Base-by-base conservation (phyloP, 2,329 filamentous ascomycete species). In the Fusarium irregulare region DNA sequence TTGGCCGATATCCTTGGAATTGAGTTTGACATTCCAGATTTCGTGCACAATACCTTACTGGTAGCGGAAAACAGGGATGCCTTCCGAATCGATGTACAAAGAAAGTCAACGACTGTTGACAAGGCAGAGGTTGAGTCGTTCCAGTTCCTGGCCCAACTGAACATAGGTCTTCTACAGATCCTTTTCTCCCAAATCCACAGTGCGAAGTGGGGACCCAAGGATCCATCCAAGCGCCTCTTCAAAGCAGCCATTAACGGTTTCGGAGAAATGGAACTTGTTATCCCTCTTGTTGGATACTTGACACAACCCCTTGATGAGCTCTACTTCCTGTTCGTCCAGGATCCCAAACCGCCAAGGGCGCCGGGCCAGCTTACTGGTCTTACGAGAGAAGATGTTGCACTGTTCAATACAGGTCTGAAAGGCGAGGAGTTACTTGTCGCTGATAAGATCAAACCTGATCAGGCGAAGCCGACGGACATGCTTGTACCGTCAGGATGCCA, bases 171-270 rank as follows among this genome's bases (percentile, higher is more conserved):
- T 2, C 18, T 73, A 13, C 25, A 61, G 3, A 20, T 73, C 9
- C 25, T 30, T 1, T 73, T 73, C 23, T 51, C 56, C 0, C 57
- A 73, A 37, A 41, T 72, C 3, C 71, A 72, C 37, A 57, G 56
- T 23, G 47, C 30, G 1, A 25, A 48, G n/a, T 70, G 66, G 70
- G 46, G 11, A 0, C 7, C 64, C 7, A 62, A 18, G 2, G 42
- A 34, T n/a, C 70, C 71, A 4, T 68, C 72, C 2, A 74, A 74
- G 40, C 48, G 71, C 4, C 28, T 74, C 4, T 62, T 74, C 46
- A 63, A 74, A 66, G 28, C 56, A 37, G 58, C 37, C 4, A 58
- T 58, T 12, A 21, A 27, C 7, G 58, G 23, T 10, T 58, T 61
- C 3, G 50, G 50, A 10, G 1, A n/a, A 3, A 49, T 49, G 37